Base-by-base conservation (phyloP, 495 filamentous ascomycete genomes). In the Parathielavia hyrcaniae region DNA sequence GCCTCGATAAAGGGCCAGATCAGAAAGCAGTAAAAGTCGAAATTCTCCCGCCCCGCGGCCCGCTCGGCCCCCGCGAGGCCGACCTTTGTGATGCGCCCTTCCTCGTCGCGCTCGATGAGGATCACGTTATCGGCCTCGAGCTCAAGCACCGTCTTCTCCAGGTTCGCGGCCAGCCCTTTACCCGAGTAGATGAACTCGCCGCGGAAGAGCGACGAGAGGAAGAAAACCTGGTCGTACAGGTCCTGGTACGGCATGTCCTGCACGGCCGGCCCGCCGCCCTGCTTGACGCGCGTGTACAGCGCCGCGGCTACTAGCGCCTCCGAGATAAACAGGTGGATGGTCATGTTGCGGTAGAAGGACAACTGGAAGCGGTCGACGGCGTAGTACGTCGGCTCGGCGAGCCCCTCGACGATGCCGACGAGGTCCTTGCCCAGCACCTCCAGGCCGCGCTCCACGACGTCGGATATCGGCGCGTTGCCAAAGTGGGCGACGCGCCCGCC, bases 1-100 rank as follows among this genome's bases (percentile, higher is more conserved):
- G 90, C 86, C 67, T 98, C 93, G 55, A 97, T 90, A 64, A 97
- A 97, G 0, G 93, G 93, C 93, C 93, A 97, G 60, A 97, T 90
- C 20, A 97, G 72, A 78, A 97, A 97, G 71, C 91, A 96, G 72
- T 98, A 97, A 71, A 97, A 98, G 65, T 97, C 93, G 67, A 86
- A 97, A 65, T 96, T 96, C 67, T 97, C 92, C 22, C 92, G 76
- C 3, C 92, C 93, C 38, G 79, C 83, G 3, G 77, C 74, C 20
- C 91, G 79, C 70, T 98, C 92, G 2, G 77, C 67, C 16, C 86
- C 82, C 9, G 85, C 83, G n/a, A 97, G 76, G 16, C 87, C 88
- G 12, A 96, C 73, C 43, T 76, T 85, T 1, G 73, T 71, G 12
- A 91, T 83, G 0, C 73, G 73, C 0, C 77, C 79, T 5, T 77